Evolutionary conservation across 2,329 filamentous ascomycete species (phyloP).

Genomic region (Xylaria digitata): DNA sequence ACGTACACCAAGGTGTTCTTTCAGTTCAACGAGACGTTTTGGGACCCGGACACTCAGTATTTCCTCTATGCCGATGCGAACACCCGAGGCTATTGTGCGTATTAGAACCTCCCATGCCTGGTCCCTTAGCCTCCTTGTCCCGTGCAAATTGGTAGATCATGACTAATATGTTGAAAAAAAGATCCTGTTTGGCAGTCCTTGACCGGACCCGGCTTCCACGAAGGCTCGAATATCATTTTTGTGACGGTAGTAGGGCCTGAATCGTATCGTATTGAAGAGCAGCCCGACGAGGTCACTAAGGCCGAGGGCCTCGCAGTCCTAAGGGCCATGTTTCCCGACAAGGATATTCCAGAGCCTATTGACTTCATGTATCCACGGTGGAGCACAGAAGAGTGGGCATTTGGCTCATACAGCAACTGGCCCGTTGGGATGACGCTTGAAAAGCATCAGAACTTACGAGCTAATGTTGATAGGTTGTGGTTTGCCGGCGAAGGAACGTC

Average conservation of each 20-base stretch:
- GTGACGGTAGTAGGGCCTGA: constrained; percentile 69
- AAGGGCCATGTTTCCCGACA: constrained; percentile 69
- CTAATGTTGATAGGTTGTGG: constrained; percentile 70
- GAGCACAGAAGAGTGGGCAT: constrained; percentile 60
- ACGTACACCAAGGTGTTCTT: constrained; percentile 80
- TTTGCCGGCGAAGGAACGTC: constrained; percentile 75
- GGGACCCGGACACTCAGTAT: constrained; percentile 61
- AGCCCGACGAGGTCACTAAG: constrained; percentile 68
- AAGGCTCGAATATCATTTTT: constrained; percentile 73
- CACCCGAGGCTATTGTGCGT: constrained; percentile 53
- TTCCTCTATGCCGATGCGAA: constrained; percentile 59
- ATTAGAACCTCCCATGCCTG: too few relatives aligned
- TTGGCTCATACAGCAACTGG: constrained; percentile 76
- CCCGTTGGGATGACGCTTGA: constrained; percentile 71
- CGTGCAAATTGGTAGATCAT: too few relatives aligned
- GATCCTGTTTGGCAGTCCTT: constrained; percentile 73
- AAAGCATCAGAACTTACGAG: constrained; percentile 74
- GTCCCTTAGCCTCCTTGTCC: too few relatives aligned
- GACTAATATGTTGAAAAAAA: too few relatives aligned
- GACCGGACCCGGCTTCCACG: constrained; percentile 66
- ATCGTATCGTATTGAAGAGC: constrained; percentile 68
- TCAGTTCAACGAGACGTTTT: constrained; percentile 75
- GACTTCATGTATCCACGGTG: constrained; percentile 72
- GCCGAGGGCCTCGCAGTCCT: constrained; percentile 68
- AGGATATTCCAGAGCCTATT: constrained; percentile 67